Conservation (phyloP, 2,329 filamentous ascomycete genomes). For the Nannizziopsis barbatae region DNA sequence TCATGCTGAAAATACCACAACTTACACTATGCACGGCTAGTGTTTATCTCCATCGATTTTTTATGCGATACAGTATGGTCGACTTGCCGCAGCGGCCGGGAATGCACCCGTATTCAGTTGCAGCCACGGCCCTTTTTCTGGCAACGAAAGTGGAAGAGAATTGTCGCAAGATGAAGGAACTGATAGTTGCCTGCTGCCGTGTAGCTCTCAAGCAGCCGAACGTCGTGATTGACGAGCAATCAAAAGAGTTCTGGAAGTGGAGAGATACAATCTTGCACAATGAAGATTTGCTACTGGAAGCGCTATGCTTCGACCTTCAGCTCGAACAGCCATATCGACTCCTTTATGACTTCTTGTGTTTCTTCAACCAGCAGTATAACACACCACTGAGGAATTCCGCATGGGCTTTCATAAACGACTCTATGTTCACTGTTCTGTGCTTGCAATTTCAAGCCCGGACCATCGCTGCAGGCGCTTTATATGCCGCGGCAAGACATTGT, state of each 20-base stretch:
- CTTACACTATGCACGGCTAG: constrained; percentile 84
- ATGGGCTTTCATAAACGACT: constrained; percentile 92
- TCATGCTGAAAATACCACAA: constrained; percentile 83
- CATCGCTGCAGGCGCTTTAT: constrained; percentile 75
- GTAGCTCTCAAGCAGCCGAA: constrained; percentile 91
- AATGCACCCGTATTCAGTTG: constrained; percentile 86
- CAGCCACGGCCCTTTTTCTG: constrained; percentile 81
- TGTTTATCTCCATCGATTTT: constrained; percentile 91
- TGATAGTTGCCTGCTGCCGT: constrained; percentile 86
- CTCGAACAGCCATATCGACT: constrained; percentile 78
- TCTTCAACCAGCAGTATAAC: constrained; percentile 63
- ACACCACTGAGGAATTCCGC: constrained; percentile 72
- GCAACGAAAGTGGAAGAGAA: constrained; percentile 97
- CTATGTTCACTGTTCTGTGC: constrained; percentile 71
- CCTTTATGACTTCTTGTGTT: constrained; percentile 68
- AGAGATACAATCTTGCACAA: constrained; percentile 84
- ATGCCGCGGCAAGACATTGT: constrained; percentile 70
- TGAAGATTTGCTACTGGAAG: constrained; percentile 85
- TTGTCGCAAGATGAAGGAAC: constrained; percentile 85
- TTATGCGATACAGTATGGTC: constrained; percentile 78
- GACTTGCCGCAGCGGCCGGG: constrained; percentile 56
- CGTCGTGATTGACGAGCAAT: constrained; percentile 86
- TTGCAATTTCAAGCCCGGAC: constrained; percentile 67
- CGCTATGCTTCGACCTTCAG: constrained; percentile 85
- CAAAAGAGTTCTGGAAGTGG: constrained; percentile 98